These are phyloP conservation scores for Setaria viridis DNA, from an alignment of 202 grass and related monocot species.

Conservation along the genomic window DNA sequence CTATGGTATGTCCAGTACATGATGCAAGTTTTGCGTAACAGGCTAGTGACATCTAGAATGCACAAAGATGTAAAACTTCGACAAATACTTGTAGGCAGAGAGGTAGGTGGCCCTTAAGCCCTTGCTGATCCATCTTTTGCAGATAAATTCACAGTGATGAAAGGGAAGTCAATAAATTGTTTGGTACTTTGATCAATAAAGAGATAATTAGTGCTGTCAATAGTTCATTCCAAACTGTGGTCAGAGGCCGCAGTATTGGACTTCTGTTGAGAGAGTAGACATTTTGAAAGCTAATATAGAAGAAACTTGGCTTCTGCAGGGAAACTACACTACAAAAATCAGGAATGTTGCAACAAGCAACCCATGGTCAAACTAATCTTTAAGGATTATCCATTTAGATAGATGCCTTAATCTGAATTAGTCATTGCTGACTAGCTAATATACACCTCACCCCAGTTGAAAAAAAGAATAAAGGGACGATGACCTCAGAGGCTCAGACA, in stretches of 20 bases:
- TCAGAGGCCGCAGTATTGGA: slow-evolving; percentile 33
- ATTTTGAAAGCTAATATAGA: neutral
- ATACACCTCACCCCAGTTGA: neutral
- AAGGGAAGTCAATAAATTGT: neutral
- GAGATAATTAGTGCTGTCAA: neutral
- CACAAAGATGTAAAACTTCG: neutral
- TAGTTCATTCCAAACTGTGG: neutral
- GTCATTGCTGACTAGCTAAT: slow-evolving; percentile 32
- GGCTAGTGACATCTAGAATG: neutral
- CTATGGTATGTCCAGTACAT: neutral
- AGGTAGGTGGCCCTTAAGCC: neutral
- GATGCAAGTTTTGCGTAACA: neutral
- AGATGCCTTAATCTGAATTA: slow-evolving; percentile 38
- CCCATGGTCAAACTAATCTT: slow-evolving; percentile 40
- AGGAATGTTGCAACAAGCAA: slow-evolving; percentile 26
- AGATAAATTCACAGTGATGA: neutral
- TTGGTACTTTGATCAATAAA: neutral
- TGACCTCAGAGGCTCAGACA: slow-evolving; percentile 9
- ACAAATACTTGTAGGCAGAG: neutral
- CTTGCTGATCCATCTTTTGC: neutral
- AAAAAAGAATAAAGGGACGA: slow-evolving; percentile 19
- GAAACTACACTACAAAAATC: neutral
- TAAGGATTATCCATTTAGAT: slow-evolving; percentile 22
- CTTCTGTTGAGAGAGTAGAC: slow-evolving; percentile 17
- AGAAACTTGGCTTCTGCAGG: neutral